Percentiles rank a stretch among this genome's conserved stretches.
These are phyloP conservation scores for Sparassis latifolia DNA, from an alignment of 1,284 basidiomycete genomes.

Conservation along the genomic window DNA sequence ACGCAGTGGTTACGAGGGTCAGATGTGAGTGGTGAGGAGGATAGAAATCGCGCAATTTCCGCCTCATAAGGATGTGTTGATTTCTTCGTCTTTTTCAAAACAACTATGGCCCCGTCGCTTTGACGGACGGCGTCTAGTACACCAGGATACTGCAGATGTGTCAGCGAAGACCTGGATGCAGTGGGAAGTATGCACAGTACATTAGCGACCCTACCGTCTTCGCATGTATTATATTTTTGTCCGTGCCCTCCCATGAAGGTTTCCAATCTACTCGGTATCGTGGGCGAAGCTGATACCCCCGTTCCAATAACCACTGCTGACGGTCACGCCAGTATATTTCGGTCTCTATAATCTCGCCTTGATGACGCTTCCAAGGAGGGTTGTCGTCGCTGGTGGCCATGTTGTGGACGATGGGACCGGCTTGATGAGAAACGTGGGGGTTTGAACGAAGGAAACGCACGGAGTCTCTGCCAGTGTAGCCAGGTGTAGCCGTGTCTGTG, in stretches of 20 bases:
- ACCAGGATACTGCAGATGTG: not conserved
- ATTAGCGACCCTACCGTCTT: constrained; percentile 6
- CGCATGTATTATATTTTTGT: constrained; percentile 2
- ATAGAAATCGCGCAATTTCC: constrained; percentile 12
- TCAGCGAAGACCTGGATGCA: not conserved
- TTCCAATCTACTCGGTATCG: constrained; percentile 13
- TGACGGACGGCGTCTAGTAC: not conserved
- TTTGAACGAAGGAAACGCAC: no score
- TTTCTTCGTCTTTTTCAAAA: not conserved
- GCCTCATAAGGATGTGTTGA: constrained; percentile 5
- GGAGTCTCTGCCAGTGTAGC: no score
- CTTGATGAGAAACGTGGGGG: no score
- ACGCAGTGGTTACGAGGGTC: constrained; percentile 22
- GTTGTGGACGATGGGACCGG: no score
- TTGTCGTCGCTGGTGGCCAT: no score
- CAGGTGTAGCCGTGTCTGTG: no score
- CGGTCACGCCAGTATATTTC: constrained; percentile 14
- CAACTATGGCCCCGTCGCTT: not conserved
- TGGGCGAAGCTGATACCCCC: constrained; percentile 13
- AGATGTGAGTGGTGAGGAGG: constrained; percentile 6
- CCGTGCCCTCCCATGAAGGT: constrained; percentile 11
- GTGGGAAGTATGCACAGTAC: constrained; percentile 1
- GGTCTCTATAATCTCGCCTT: not conserved
- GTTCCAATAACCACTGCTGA: constrained; percentile 11
- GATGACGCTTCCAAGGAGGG: no score